Evolutionary conservation across 495 filamentous ascomycete species (phyloP).

Genomic region (Xylaria bambusicola): DNA sequence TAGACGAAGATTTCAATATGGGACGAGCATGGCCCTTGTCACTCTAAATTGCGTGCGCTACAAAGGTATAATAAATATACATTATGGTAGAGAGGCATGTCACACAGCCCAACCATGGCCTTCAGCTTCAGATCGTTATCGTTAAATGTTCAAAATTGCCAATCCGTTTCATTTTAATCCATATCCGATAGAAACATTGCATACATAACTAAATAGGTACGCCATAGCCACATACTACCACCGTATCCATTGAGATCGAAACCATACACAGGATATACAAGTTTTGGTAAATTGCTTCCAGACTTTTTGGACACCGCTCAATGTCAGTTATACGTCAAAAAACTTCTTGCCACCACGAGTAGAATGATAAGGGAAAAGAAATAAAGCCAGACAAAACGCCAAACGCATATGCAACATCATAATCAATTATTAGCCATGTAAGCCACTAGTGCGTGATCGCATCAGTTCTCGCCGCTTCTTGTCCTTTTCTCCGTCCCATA

Average conservation of each 20-base stretch:
- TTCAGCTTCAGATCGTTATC: too few species aligned
- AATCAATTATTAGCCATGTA: slow-evolving; percentile 43
- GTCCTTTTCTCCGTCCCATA: slow-evolving; percentile 84
- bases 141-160: too few species aligned
- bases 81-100: too few species aligned
- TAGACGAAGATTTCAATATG: too few species aligned
- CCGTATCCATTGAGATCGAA: slow-evolving; percentile 1
- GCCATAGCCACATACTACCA: neutral
- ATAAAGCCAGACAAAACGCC: slow-evolving; percentile 13
- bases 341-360: slow-evolving; percentile 5
- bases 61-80: too few species aligned
- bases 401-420: slow-evolving; percentile 21
- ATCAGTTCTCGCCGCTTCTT: slow-evolving; percentile 72
- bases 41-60: too few species aligned
- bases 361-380: slow-evolving; percentile 21
- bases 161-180: too few species aligned
- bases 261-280: slow-evolving; percentile 10
- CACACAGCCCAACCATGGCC: too few species aligned
- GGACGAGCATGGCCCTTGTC: too few species aligned
- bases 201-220: slow-evolving; percentile 6
- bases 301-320: slow-evolving; percentile 16
- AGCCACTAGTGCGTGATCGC: slow-evolving; percentile 63
- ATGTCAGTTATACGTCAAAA: slow-evolving; percentile 8
- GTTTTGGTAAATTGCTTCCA: slow-evolving; percentile 18
- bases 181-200: too few species aligned